These are phyloP conservation scores for Hyphodiscus sp. DNA, from an alignment of 2,329 filamentous ascomycete species.

Conservation along the genomic window DNA sequence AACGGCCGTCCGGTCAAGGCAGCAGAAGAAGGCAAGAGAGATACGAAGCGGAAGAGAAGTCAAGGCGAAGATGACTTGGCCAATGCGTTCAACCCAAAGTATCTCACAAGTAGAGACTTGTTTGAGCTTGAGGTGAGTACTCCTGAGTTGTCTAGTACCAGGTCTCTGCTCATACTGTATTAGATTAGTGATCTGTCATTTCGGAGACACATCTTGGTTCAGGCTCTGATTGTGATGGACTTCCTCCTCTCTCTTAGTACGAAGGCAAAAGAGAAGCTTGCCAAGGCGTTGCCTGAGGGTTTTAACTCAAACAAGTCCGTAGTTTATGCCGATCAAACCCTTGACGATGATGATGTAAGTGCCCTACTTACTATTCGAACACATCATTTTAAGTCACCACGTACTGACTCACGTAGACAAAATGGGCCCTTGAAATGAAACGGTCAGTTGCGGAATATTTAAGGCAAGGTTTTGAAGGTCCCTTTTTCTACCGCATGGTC, in stretches of 20 bases:
- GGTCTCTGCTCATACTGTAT: conserved; percentile 21
- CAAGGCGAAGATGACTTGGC: conserved; percentile 55
- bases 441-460: conserved; percentile 76
- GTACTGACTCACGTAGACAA: conserved; percentile 46
- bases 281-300: conserved; percentile 52
- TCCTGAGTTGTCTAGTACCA: conserved; percentile 4
- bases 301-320: conserved; percentile 63
- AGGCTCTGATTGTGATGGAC: conserved; percentile 89
- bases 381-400: not conserved
- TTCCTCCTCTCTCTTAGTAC: conserved; percentile 88
- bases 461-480: conserved; percentile 71
- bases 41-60: conserved; percentile 64
- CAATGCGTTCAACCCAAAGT: conserved; percentile 90
- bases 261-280: conserved; percentile 72
- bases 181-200: conserved; percentile 92
- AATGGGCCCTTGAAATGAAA: conserved; percentile 79
- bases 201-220: conserved; percentile 86
- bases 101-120: conserved; percentile 91
- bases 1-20: conserved; percentile 44
- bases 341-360: conserved; percentile 78
- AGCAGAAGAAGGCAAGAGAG: conserved; percentile 56
- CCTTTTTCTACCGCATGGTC: conserved; percentile 93
- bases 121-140: conserved; percentile 80
- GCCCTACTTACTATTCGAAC: conserved; percentile 26
- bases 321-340: conserved; percentile 66